Base-by-base conservation (phyloP, 2,329 filamentous ascomycete genomes). In the Dissoconium aciculare region DNA sequence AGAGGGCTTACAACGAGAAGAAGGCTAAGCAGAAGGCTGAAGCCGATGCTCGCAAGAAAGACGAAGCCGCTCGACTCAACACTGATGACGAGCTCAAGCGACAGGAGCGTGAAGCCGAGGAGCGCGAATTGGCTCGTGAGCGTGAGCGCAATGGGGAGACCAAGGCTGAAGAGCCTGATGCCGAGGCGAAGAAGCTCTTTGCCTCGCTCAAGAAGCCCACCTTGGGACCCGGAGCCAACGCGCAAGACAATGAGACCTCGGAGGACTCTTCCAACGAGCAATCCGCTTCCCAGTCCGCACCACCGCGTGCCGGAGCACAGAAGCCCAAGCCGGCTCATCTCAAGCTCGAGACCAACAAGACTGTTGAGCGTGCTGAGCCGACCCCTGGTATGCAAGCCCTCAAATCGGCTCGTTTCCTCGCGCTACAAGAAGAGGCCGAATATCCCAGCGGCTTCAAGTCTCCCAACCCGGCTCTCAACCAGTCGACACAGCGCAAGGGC, bases 371-470 rank as follows among this genome's bases (percentile, higher is more conserved):
- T 31, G 75, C 83, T 31, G 85, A 94, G 58, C 87, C 87, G 11
- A 95, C 83, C 41, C 83, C 89, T 36, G 87, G 85, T 38, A 78
- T 98, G 53, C 85, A 92, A 57, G 80, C 87, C 5, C 69, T 98
- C 39, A 87, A 89, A 62, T 87, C 84, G 11, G 82, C 89, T 33
- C 79, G 85, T 30, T 87, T 92, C 63, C 65, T 98, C 34, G 72
- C 78, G 29, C 73, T 87, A 39, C 74, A 85, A 41, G 74, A 80
- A 47, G 45, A 56, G 11, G 67, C 83, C 38, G 69, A 78, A 24
- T 98, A 98, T 54, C 87, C 89, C 11, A 62, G 71, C 3, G 79
- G 81, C 32, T 78, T 95, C 53, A 71, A 69, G 38, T 93, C 85
- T 15, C 89, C 89, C 5, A 95, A 94, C 59, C 83, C 87, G 8